Evolutionary conservation across 345 rosid species (phyloP).

Genomic region (Balakata baccata): DNA sequence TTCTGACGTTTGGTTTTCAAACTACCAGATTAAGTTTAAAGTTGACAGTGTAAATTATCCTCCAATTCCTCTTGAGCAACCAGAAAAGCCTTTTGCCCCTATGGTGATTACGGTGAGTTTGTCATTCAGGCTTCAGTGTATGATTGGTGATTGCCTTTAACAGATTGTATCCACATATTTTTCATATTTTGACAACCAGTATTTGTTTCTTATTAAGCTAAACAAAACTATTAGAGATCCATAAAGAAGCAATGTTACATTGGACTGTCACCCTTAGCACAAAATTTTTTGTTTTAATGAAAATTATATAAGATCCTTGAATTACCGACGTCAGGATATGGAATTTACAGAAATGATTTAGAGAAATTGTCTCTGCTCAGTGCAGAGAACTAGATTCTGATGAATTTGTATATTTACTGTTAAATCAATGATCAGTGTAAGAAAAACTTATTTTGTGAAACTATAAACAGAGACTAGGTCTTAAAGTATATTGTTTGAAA

Average conservation of each 20-base stretch:
- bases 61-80: constrained; percentile 59
- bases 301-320: too few relatives aligned
- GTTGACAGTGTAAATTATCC: constrained; percentile 57
- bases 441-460: too few relatives aligned
- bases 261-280: not conserved
- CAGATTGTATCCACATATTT: too few relatives aligned
- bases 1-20: constrained; percentile 15
- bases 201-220: not conserved
- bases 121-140: not conserved
- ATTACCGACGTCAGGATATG: too few relatives aligned
- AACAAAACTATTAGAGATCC: not conserved
- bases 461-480: too few relatives aligned
- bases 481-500: too few relatives aligned
- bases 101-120: constrained; percentile 78
- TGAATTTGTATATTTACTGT: too few relatives aligned
- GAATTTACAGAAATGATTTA: too few relatives aligned
- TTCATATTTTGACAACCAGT: not conserved
- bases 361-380: too few relatives aligned
- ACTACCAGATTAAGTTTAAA: constrained; percentile 65
- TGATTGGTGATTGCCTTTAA: not conserved
- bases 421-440: too few relatives aligned
- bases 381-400: too few relatives aligned
- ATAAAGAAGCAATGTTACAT: not conserved
- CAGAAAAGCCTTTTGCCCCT: constrained; percentile 79
- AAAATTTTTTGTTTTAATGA: not conserved